phyloP scores from a whole-genome alignment of 1,139 yeast genomes.

The Suhomyces terraborum region DNA sequence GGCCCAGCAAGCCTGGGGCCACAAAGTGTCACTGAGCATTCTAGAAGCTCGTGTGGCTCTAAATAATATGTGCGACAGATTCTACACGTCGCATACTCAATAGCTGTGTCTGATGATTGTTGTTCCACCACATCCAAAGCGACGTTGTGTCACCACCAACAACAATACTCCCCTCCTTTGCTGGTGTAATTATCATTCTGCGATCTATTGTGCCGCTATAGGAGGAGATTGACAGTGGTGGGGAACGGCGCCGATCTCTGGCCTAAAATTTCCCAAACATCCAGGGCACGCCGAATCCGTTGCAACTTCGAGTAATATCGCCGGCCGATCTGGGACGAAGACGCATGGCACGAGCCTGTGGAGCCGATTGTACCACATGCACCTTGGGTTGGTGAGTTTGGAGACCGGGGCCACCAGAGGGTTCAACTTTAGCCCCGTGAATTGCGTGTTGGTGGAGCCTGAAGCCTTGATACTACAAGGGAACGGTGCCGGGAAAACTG shows the following conservation, averaged over 20 bases:
- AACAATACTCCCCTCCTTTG: slow-evolving; percentile 1
- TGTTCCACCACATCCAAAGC: not conserved
- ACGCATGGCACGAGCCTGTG: no score
- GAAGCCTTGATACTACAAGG: no score
- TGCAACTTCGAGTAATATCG: not conserved
- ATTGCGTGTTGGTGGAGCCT: not conserved
- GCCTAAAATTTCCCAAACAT: not conserved
- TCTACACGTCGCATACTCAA: not conserved
- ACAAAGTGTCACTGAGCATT: no score
- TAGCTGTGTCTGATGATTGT: no score
- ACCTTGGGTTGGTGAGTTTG: not conserved
- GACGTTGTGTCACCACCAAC: not conserved
- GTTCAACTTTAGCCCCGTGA: no score
- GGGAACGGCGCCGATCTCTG: not conserved
- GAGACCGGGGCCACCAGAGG: no score
- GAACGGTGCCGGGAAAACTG: no score
- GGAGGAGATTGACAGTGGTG: no score
- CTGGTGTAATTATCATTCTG: not conserved
- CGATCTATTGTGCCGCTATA: no score
- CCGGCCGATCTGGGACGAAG: slow-evolving; percentile 1
- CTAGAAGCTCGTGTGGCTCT: not conserved
- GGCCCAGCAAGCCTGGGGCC: no score
- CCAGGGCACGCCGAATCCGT: not conserved
- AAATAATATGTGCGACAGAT: not conserved
- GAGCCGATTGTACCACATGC: no score